Percentiles rank a stretch among this genome's conserved stretches.
Evolutionary conservation across 805 yeast genomes (phyloP).

Genomic region (Saitoella complicata): DNA sequence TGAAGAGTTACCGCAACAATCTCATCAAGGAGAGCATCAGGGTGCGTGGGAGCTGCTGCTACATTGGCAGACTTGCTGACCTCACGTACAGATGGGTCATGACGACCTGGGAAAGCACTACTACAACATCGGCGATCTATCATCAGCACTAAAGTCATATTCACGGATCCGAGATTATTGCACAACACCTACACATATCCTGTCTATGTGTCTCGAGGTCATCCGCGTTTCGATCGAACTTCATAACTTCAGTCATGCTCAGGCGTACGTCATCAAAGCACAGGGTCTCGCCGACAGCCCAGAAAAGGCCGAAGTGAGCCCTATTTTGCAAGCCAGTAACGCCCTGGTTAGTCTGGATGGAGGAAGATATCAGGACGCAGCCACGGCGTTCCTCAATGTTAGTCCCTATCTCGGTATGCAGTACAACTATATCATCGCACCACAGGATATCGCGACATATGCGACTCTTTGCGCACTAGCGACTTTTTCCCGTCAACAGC

Average conservation of each 20-base stretch:
- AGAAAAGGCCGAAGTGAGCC: conserved; percentile 3
- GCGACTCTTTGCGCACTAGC: conserved; percentile 10
- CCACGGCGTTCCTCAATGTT: conserved; percentile 1
- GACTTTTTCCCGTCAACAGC: conserved; percentile 5
- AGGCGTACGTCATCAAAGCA: conserved; percentile 3
- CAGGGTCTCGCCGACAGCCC: conserved; percentile 1
- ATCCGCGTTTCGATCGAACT: conserved; percentile 8
- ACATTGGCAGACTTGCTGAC: too few relatives aligned
- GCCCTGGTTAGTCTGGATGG: conserved; percentile 6
- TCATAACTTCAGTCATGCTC: conserved; percentile 9
- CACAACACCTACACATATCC: conserved; percentile 10
- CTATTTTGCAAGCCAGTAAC: conserved; percentile 6
- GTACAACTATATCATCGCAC: conserved; percentile 6
- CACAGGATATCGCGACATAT: conserved; percentile 7
- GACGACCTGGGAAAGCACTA: conserved; percentile 10
- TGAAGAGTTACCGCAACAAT: conserved; percentile 11
- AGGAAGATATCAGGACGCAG: conserved; percentile 5
- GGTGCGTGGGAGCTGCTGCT: too few relatives aligned
- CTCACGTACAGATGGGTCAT: conserved; percentile 5
- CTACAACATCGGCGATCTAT: conserved; percentile 7
- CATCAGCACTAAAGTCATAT: conserved; percentile 7
- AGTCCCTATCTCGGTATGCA: background rate
- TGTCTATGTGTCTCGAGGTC: conserved; percentile 10
- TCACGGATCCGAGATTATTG: conserved; percentile 10
- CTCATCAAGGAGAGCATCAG: conserved; percentile 12